Evolutionary conservation across 2,329 filamentous ascomycete species (phyloP).

Genomic region (Aspergillus floridensis): DNA sequence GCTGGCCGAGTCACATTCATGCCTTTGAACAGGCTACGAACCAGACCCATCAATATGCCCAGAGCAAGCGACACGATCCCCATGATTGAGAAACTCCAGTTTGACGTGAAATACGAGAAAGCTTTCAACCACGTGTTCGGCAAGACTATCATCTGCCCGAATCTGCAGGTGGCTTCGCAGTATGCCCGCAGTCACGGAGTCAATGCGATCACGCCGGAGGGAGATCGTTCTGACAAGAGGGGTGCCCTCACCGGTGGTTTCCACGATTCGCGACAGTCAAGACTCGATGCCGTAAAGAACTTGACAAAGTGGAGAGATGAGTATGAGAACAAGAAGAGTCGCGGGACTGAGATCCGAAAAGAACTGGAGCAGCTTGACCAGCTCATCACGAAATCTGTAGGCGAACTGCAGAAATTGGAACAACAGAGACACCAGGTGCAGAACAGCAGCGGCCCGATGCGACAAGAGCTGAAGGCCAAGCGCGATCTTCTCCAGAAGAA

Average conservation of each 20-base stretch:
- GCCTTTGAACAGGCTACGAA: slow-evolving; percentile 78
- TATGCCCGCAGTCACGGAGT: slow-evolving; percentile 90
- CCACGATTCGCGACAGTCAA: slow-evolving; percentile 80
- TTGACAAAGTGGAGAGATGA: slow-evolving; percentile 73
- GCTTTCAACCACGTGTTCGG: slow-evolving; percentile 96
- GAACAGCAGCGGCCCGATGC: slow-evolving; percentile 75
- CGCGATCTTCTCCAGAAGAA: slow-evolving; percentile 71
- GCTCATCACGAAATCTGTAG: slow-evolving; percentile 81
- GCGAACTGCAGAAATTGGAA: slow-evolving; percentile 78
- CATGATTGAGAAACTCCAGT: slow-evolving; percentile 79
- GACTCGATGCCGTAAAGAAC: slow-evolving; percentile 77
- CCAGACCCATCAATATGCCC: slow-evolving; percentile 71
- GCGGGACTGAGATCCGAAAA: slow-evolving; percentile 63
- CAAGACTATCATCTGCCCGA: slow-evolving; percentile 90
- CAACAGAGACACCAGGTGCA: slow-evolving; percentile 76
- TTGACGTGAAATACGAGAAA: slow-evolving; percentile 71
- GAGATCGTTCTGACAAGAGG: slow-evolving; percentile 91
- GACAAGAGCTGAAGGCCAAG: slow-evolving; percentile 72
- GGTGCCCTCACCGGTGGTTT: slow-evolving; percentile 95
- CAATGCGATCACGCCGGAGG: slow-evolving; percentile 89
- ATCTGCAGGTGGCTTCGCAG: slow-evolving; percentile 79
- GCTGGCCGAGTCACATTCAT: slow-evolving; percentile 92
- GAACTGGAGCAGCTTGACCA: slow-evolving; percentile 80
- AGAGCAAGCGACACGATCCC: slow-evolving; percentile 84
- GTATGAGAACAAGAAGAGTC: slow-evolving; percentile 64